Evolutionary conservation across 2,329 filamentous ascomycete genomes (phyloP).

Genomic region (Aspergillus luchuensis): DNA sequence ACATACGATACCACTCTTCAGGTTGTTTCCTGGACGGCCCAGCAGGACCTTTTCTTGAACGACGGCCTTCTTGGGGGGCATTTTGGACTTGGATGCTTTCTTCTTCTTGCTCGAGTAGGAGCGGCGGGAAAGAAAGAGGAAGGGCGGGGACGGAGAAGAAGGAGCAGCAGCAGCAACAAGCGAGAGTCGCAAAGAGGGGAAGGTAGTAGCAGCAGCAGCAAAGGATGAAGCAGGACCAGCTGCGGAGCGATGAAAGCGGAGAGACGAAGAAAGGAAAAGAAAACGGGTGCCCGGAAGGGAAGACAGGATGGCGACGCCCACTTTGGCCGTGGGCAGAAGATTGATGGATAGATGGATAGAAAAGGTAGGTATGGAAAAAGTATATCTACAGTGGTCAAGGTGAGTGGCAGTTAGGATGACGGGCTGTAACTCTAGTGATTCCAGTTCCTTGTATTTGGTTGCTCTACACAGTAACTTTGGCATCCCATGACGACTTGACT

Average conservation of each 20-base stretch:
- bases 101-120: conserved; percentile 60
- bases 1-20: conserved; percentile 99
- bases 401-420: neutral
- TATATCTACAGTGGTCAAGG: neutral
- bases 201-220: conserved; percentile 31
- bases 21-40: conserved; percentile 92
- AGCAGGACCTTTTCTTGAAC: conserved; percentile 95
- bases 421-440: no score
- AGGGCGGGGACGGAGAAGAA: conserved; percentile 47
- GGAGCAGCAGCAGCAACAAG: conserved; percentile 46
- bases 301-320: conserved; percentile 21
- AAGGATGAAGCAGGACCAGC: conserved; percentile 61
- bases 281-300: conserved; percentile 22
- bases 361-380: neutral
- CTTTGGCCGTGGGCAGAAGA: conserved; percentile 10
- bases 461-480: neutral
- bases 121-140: conserved; percentile 42
- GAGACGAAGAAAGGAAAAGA: conserved; percentile 59
- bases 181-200: conserved; percentile 16
- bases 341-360: neutral
- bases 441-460: no score
- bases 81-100: conserved; percentile 61
- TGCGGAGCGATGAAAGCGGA: conserved; percentile 59
- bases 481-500: neutral
- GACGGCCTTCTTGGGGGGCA: conserved; percentile 92